Evolutionary conservation across 2,329 filamentous ascomycete species (phyloP), one percentile per base, ranked within the genome.

Genomic region (Daldinia sp.): DNA sequence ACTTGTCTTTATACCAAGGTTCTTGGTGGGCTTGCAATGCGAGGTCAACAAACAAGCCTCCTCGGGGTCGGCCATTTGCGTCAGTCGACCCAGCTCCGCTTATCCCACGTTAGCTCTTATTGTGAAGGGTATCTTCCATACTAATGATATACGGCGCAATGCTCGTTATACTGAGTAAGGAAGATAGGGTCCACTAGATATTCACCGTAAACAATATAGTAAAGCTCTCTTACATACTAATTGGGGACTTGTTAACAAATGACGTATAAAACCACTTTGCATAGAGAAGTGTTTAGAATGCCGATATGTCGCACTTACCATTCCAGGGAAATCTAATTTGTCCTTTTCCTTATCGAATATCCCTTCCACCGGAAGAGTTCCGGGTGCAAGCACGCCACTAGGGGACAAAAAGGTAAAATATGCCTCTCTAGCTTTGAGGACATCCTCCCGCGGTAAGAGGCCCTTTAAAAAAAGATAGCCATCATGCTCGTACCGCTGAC

Each of bases 21-120:
- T 84, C 79, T 0, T 80, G 80, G 67, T 90, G 87, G 0, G 87
- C 87, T 64, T 85, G 78, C 13, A 89, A 76, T 0, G 87, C 87
- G 6, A 85, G 75, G 41, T 85, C 82, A 5, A 86, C 83, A 63
- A 74, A 73, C 12, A 68, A 44, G 3, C 69, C 72, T 9, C 72
- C 72, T 1, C 70, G 70, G 2, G 72, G 72, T 4, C 71, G 70
- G 12, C 71, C 78, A 74, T 42, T 80, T 63, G 80, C 79, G 3
- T 78, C 75, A 1, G 76, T 63, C 72, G 66, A 80, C 12, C 72
- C 72, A 1, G 72, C 71, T 2, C 72, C 71, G 55, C 70, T 72
- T 30, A 15, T 44, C 28, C 10, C n/a, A 39, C 33, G 37, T 70
- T 37, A 70, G 62, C n/a, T 35, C 56, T 30, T 23, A 30, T 30